These are phyloP conservation scores for Nemania serpens DNA, from an alignment of 2,329 filamentous ascomycete species.

Conservation along the genomic window DNA sequence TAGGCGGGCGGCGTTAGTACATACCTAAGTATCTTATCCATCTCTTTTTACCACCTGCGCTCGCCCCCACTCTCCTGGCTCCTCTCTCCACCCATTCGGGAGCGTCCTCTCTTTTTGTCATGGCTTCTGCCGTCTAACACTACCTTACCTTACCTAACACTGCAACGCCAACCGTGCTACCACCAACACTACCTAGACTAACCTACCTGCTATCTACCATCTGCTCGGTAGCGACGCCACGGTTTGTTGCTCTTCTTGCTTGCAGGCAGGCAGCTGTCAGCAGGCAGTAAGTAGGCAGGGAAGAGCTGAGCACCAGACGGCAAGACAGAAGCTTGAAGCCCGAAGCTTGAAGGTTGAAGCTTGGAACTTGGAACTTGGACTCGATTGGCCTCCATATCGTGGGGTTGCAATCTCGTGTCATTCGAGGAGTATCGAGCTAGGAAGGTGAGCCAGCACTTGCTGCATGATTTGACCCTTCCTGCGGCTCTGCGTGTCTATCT, in stretches of 20 bases:
- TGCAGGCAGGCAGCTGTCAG: not conserved
- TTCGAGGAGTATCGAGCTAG: conserved; percentile 33
- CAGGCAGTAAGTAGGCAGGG: no score
- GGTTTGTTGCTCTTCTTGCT: not conserved
- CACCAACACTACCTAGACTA: not conserved
- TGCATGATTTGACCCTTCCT: conserved; percentile 31
- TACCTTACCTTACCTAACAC: not conserved
- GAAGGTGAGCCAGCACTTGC: conserved; percentile 41
- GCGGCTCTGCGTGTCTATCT: conserved; percentile 25
- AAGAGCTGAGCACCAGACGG: no score
- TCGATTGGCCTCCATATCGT: conserved; percentile 13
- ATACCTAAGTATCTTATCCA: no score
- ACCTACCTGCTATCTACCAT: not conserved
- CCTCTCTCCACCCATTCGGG: no score
- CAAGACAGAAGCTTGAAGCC: no score
- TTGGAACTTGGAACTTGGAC: not conserved
- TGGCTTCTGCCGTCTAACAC: no score
- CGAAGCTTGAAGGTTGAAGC: not conserved
- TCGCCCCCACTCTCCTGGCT: not conserved
- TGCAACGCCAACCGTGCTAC: not conserved
- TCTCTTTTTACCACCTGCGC: no score
- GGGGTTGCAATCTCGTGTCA: not conserved
- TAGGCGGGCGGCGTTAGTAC: no score
- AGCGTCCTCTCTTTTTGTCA: no score
- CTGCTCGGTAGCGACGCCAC: not conserved